Evolutionary conservation across 2,329 filamentous ascomycete genomes (phyloP).

Genomic region (Clonostachys chloroleuca): DNA sequence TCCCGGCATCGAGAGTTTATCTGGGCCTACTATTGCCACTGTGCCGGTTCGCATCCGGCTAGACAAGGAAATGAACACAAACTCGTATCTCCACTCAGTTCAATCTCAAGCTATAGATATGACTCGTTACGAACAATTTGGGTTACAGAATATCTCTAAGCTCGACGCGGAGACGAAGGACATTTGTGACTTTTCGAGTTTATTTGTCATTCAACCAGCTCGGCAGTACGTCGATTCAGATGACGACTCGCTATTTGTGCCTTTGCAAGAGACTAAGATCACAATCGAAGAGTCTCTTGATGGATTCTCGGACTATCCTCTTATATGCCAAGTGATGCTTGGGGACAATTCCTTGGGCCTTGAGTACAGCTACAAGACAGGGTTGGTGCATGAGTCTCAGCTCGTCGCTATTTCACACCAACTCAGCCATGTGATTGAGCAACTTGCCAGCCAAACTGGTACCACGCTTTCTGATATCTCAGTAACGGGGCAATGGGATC

Average conservation of each 20-base stretch:
- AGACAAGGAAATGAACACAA: conserved; percentile 2
- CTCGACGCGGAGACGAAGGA: conserved; percentile 6
- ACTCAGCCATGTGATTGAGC: conserved; percentile 1
- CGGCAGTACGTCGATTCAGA: not conserved
- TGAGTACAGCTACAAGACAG: not conserved
- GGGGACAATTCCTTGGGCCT: not conserved
- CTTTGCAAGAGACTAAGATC: not conserved
- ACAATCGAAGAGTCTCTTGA: not conserved
- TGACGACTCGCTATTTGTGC: not conserved
- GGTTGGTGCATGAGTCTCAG: not conserved
- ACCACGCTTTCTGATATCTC: not conserved
- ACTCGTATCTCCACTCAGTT: conserved; percentile 5
- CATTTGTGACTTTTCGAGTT: conserved; percentile 11
- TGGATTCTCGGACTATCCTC: conserved; percentile 3
- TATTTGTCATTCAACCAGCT: conserved; percentile 10
- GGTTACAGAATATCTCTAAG: conserved; percentile 14
- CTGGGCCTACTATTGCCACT: conserved; percentile 8
- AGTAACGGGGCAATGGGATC: not conserved
- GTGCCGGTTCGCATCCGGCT: conserved; percentile 6
- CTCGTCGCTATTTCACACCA: conserved; percentile 1
- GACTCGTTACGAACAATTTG: conserved; percentile 11
- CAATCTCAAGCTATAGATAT: conserved; percentile 10
- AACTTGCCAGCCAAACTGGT: not conserved
- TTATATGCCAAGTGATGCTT: not conserved
- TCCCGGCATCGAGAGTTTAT: conserved; percentile 8